Evolutionary conservation across 257 asterid genomes (phyloP), one percentile per base, ranked within the genome.

Genomic region (Gentiana straminea): DNA sequence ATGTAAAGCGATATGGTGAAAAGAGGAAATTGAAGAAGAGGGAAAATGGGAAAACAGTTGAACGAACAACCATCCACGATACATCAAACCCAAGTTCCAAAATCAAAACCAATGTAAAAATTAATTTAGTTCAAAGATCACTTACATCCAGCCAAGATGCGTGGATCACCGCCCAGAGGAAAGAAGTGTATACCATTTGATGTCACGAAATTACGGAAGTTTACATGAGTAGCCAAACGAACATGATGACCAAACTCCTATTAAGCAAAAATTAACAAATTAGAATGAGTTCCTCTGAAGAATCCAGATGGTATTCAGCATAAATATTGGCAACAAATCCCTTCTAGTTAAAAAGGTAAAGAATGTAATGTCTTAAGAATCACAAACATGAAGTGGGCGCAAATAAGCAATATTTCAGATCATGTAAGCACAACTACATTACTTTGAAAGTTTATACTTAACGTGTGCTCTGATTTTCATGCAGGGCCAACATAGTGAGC

Each of bases 61-160:
- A 7, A 56, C n/a, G 57, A 8, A 9, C 11, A 24, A 47, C 33
- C 43, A 37, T 5, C 13, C 2, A 15, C 1, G 12, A 38, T 12
- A 36, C 37, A 37, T 5, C 24, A 47, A 11, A 59, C 43, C 37
- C 44, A 13, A 34, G 7, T 24, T 54, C 41, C 49, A 35, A 63
- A 48, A 51, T 39, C 34, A 13, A 41, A 49, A 47, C 43, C 43
- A 2, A 49, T 3, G 5, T 44, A 63, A 52, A 41, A 43, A 78
- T 51, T 64, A 41, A 24, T 57, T 60, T 45, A 70, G 54, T 72
- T 69, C 52, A 64, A 83, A 73, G 72, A 73, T 73, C 81, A 69
- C 99, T 92, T 88, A 92, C 99, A 92, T 85, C 94, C 99, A 63
- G 99, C 86, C 84, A 92, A 79, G 64, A 92, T 76, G 66, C 94